phyloP scores from a whole-genome alignment of 257 asterid genomes.

The Verbascum thapsus region DNA sequence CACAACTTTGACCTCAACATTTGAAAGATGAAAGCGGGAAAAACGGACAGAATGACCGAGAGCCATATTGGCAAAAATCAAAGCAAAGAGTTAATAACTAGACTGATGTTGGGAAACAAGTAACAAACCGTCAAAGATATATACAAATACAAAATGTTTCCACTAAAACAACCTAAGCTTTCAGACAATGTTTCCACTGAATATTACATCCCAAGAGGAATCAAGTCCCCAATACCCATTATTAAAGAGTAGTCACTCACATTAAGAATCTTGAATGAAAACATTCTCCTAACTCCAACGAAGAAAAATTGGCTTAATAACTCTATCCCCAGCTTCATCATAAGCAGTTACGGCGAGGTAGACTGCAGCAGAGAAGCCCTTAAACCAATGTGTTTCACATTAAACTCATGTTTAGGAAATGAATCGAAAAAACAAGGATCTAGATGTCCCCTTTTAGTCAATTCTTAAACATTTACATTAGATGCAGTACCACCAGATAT shows the following conservation, averaged over 20 bases:
- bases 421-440: conserved; percentile 14
- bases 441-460: conserved; percentile 17
- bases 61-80: conserved; percentile 8
- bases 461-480: conserved; percentile 1
- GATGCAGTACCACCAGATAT: conserved; percentile 7
- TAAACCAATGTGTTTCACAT: conserved; percentile 20
- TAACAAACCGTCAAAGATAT: conserved; percentile 8
- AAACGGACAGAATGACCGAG: conserved; percentile 21
- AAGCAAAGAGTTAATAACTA: conserved; percentile 2
- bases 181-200: conserved; percentile 21
- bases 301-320: conserved; percentile 1
- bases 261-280: conserved; percentile 25
- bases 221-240: neutral
- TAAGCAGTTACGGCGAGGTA: neutral
- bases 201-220: conserved; percentile 19
- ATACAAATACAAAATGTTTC: conserved; percentile 13
- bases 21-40: conserved; percentile 20
- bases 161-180: conserved; percentile 25
- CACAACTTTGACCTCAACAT: conserved; percentile 12
- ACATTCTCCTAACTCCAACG: conserved; percentile 11
- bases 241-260: neutral
- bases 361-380: conserved; percentile 6
- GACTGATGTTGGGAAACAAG: conserved; percentile 13
- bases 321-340: conserved; percentile 16
- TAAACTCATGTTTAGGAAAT: conserved; percentile 14